Percentiles rank a stretch among this genome's conserved stretches.
These are phyloP conservation scores for Pleurotus citrinopileatus DNA, from an alignment of 768 basidiomycete genomes.

Conservation along the genomic window DNA sequence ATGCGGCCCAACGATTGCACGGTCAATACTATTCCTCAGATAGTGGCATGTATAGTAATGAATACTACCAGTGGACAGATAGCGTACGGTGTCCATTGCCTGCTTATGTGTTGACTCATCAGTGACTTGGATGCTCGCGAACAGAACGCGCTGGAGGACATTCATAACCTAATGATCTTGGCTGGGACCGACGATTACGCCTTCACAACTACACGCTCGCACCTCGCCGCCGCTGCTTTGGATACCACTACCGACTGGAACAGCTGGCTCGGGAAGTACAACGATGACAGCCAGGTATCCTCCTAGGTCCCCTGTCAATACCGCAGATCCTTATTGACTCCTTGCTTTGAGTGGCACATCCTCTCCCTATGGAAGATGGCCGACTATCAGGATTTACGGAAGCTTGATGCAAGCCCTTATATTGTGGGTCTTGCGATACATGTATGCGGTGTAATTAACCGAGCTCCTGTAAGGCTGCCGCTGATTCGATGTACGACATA, in stretches of 20 bases:
- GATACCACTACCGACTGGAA: constrained; percentile 40
- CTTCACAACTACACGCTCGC: constrained; percentile 39
- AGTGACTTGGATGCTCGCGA: neutral
- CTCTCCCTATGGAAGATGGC: constrained; percentile 56
- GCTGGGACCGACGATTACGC: constrained; percentile 38
- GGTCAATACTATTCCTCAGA: constrained; percentile 36
- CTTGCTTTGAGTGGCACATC: constrained; percentile 44
- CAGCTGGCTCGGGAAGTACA: constrained; percentile 40
- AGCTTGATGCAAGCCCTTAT: constrained; percentile 27
- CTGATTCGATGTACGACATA: constrained; percentile 46
- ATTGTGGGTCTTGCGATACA: constrained; percentile 19
- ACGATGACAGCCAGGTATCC: constrained; percentile 47
- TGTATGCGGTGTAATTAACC: neutral
- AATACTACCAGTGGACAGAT: constrained; percentile 52
- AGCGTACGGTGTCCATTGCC: constrained; percentile 27
- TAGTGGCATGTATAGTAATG: constrained; percentile 42
- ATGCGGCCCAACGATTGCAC: constrained; percentile 32
- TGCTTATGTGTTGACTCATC: neutral
- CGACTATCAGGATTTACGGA: constrained; percentile 44
- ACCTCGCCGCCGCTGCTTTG: constrained; percentile 41
- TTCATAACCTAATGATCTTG: constrained; percentile 59
- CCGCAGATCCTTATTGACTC: neutral
- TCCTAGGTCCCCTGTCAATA: neutral
- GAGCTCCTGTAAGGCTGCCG: constrained; percentile 22
- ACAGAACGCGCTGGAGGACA: constrained; percentile 54